Percentiles rank a stretch among this genome's conserved stretches.
Evolutionary conservation across 345 rosid genomes (phyloP).

Genomic region (Viola odorata): DNA sequence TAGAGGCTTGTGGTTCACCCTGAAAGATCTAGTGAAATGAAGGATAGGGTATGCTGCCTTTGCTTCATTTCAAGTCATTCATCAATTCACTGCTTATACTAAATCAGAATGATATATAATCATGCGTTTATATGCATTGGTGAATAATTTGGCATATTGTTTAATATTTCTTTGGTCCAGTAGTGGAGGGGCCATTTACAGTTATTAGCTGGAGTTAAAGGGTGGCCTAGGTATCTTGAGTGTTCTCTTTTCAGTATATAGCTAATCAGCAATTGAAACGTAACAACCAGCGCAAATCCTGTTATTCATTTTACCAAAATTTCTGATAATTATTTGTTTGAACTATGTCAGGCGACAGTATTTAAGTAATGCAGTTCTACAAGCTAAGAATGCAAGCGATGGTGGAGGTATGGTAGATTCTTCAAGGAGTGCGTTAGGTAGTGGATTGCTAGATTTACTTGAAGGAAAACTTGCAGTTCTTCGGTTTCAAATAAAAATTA

Average conservation of each 20-base stretch:
- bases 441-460: slow-evolving; percentile 86
- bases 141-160: background rate
- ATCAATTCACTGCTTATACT: background rate
- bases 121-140: background rate
- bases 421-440: slow-evolving; percentile 47
- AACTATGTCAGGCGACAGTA: slow-evolving; percentile 58
- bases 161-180: background rate
- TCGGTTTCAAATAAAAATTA: slow-evolving; percentile 83
- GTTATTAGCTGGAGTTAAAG: too few relatives aligned
- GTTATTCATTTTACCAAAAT: background rate
- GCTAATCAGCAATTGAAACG: background rate
- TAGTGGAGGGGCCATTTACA: too few relatives aligned
- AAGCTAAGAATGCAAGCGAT: slow-evolving; percentile 84
- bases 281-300: background rate
- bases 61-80: background rate
- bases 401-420: slow-evolving; percentile 51
- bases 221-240: background rate
- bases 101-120: background rate
- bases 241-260: background rate
- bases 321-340: slow-evolving; percentile 16
- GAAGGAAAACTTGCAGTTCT: slow-evolving; percentile 94
- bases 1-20: too few relatives aligned
- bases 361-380: slow-evolving; percentile 88
- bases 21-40: too few relatives aligned
- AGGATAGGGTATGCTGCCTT: too few relatives aligned